These are phyloP conservation scores for Cryomyces minteri DNA, from an alignment of 495 filamentous ascomycete genomes.

Conservation along the genomic window DNA sequence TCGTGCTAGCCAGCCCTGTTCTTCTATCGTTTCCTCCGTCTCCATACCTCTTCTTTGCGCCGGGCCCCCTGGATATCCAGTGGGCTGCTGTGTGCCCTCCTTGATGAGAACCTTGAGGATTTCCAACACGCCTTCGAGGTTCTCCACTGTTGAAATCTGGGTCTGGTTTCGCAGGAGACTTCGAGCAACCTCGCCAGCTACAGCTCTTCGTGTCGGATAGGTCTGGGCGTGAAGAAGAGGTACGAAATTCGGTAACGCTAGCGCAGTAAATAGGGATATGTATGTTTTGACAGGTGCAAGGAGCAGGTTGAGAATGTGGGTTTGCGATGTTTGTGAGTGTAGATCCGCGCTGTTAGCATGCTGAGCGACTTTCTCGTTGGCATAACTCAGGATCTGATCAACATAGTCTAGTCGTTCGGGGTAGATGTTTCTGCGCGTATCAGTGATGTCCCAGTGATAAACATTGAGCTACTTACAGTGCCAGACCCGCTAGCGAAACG, in stretches of 20 bases:
- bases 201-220: constrained; percentile 75
- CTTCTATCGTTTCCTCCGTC: constrained; percentile 92
- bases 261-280: constrained; percentile 78
- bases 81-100: constrained; percentile 72
- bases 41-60: constrained; percentile 44
- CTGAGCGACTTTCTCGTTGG: constrained; percentile 71
- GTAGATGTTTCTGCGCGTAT: constrained; percentile 52
- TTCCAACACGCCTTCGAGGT: constrained; percentile 79
- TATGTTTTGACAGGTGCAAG: constrained; percentile 80
- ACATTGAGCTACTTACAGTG: constrained; percentile 32
- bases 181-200: constrained; percentile 72
- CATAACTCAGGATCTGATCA: constrained; percentile 81
- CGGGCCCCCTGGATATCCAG: constrained; percentile 65
- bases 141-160: constrained; percentile 48
- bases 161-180: constrained; percentile 67
- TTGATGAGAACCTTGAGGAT: constrained; percentile 79
- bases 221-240: constrained; percentile 82
- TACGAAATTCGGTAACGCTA: constrained; percentile 79
- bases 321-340: constrained; percentile 71
- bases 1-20: constrained; percentile 90
- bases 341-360: constrained; percentile 87
- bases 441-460: constrained; percentile 1
- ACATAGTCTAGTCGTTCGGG: constrained; percentile 86
- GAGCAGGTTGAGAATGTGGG: constrained; percentile 73
- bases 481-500: constrained; percentile 80